phyloP scores from a whole-genome alignment of 176 grass and related monocot species.

The Stipa capillata region DNA sequence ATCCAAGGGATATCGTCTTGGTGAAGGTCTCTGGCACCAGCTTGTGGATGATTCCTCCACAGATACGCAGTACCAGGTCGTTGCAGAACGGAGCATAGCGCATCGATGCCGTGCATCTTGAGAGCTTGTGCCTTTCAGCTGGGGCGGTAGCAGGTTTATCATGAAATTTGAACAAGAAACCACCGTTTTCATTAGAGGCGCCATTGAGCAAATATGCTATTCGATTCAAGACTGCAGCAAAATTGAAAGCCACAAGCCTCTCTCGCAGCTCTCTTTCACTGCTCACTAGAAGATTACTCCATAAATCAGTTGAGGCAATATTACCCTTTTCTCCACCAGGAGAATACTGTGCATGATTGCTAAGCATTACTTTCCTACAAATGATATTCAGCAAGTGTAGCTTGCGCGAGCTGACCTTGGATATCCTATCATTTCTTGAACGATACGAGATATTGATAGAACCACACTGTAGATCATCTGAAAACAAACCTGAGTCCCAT shows the following conservation, averaged over 20 bases:
- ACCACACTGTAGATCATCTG: slow-evolving; percentile 3
- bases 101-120: slow-evolving; percentile 52
- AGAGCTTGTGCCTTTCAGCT: slow-evolving; percentile 45
- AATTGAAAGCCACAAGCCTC: slow-evolving; percentile 62
- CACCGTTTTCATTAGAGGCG: slow-evolving; percentile 10
- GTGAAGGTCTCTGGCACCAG: slow-evolving; percentile 30
- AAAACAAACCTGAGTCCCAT: slow-evolving; percentile 54
- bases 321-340: slow-evolving; percentile 5
- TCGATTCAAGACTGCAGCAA: slow-evolving; percentile 35
- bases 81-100: slow-evolving; percentile 23
- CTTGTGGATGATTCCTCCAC: slow-evolving; percentile 34
- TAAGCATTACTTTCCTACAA: slow-evolving; percentile 60
- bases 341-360: neutral
- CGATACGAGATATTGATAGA: slow-evolving; percentile 25
- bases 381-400: slow-evolving; percentile 72
- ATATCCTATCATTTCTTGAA: slow-evolving; percentile 20
- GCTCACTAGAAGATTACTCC: slow-evolving; percentile 46
- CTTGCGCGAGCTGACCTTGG: slow-evolving; percentile 41
- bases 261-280: slow-evolving; percentile 60
- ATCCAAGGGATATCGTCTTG: slow-evolving; percentile 14
- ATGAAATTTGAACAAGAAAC: slow-evolving; percentile 46
- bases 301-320: slow-evolving; percentile 28
- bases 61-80: slow-evolving; percentile 53
- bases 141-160: neutral
- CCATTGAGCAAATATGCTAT: neutral